Conservation (phyloP, 257 asterid species). For the Ajuga chamaepitys region DNA sequence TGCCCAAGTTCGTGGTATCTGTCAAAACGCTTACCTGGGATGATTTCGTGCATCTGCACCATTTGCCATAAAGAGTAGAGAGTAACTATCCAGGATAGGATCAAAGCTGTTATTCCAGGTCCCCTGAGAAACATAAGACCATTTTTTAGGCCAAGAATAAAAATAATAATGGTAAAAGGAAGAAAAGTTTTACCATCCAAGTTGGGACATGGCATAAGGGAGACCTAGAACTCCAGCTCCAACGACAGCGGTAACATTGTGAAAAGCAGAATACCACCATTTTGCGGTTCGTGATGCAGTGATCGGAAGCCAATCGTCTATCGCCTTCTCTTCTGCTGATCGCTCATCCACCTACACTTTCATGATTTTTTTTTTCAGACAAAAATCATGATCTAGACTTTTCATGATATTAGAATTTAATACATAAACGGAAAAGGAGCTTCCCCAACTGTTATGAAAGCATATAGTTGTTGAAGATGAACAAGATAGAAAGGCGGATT, state of each 20-base stretch:
- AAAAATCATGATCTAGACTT: no score
- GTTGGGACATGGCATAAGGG: not conserved
- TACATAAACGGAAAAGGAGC: no score
- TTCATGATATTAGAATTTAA: no score
- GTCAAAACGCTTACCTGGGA: conserved; percentile 42
- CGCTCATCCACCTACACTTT: not conserved
- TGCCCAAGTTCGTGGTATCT: conserved; percentile 57
- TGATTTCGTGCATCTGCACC: conserved; percentile 61
- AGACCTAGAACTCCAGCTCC: no score
- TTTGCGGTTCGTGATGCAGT: not conserved
- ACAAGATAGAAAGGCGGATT: no score
- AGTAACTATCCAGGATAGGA: conserved; percentile 52
- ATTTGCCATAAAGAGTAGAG: conserved; percentile 58
- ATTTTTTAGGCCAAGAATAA: no score
- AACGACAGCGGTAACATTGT: not conserved
- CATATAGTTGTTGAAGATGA: no score
- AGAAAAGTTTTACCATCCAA: not conserved
- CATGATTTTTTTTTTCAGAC: no score
- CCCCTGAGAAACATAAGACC: no score
- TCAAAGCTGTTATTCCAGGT: conserved; percentile 34
- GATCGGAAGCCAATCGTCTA: not conserved
- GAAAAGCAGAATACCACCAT: not conserved
- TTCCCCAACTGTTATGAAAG: no score
- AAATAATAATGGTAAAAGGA: no score
- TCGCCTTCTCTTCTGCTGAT: not conserved